Evolutionary conservation across 768 basidiomycete species (phyloP), one percentile per base, ranked within the genome.

Genomic region (Wakefieldia striispora): DNA sequence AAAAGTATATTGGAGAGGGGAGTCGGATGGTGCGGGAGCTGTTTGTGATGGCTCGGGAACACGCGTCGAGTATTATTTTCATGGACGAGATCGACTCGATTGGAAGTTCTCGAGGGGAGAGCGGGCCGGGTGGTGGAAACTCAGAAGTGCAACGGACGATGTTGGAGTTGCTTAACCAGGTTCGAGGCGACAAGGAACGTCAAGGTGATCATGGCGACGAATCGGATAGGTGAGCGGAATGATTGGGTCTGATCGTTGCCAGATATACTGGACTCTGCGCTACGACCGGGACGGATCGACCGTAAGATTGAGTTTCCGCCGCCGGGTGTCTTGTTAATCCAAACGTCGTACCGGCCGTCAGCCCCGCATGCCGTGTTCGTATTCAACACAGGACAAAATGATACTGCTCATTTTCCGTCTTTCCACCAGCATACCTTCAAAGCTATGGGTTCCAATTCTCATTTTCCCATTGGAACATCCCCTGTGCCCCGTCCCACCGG

Each of bases 31-130:
- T 97, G 33, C 81, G 95, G 45, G 95, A 97, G 73, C 70, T 98
- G 50, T 98, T 98, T 76, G 93, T 97, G 52, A 97, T 97, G 95
- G 95, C 95, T 3, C 72, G 94, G 54, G 95, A 97, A 67, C 93
- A 97, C 62, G 95, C 95, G 29, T 95, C 95, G 31, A 90, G 88
- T 69, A 97, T 98, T 72, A 97, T 98, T 66, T 97, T 98, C 76
- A 97, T 98, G 95, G 95, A 97, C 67, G 95, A 97, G 72, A 97
- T 98, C 56, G 95, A 98, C 71, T 93, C 91, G 17, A 98, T 98
- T 63, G 95, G 95, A 47, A 89, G 86, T 55, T 92, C 91, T 55
- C 72, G 95, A 65, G 92, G 95, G 11, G 91, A 94, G 57, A 73
- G 78, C 27, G 84, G 84, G 8, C 78, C 68, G 72, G 88, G 90